A percentile compares a stretch with the other conserved stretches of the same genome.
These are phyloP conservation scores for Blastomyces percursus DNA, from an alignment of 2,329 filamentous ascomycete genomes.

Conservation along the genomic window DNA sequence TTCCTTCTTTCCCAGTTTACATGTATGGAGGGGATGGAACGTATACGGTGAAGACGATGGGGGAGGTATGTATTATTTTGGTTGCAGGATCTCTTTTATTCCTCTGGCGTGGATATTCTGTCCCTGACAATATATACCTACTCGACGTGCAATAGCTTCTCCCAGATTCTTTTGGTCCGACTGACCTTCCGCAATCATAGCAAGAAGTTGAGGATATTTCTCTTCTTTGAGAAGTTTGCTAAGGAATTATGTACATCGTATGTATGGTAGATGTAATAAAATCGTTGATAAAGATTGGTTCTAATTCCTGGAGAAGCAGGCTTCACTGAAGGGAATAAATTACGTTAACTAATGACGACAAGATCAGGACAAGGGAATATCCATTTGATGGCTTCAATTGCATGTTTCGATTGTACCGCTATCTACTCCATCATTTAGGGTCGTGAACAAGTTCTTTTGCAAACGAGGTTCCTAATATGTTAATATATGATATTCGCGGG, in stretches of 20 bases:
- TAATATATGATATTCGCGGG: too few relatives aligned
- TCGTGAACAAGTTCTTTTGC: too few relatives aligned
- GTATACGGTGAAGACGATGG: constrained; percentile 34
- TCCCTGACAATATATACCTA: neutral
- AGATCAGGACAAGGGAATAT: too few relatives aligned
- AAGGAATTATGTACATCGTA: neutral
- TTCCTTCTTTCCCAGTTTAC: constrained; percentile 61
- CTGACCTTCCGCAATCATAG: constrained; percentile 36
- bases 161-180: constrained; percentile 57
- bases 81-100: neutral
- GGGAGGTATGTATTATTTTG: constrained; percentile 24
- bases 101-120: neutral
- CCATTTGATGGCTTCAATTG: too few relatives aligned
- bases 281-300: too few relatives aligned
- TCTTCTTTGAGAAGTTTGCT: neutral
- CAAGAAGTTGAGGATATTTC: neutral
- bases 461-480: too few relatives aligned
- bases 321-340: neutral
- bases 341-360: too few relatives aligned
- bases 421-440: too few relatives aligned
- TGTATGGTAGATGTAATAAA: too few relatives aligned
- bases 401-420: too few relatives aligned
- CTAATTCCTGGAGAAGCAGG: neutral
- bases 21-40: constrained; percentile 83
- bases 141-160: constrained; percentile 42